Evolutionary conservation across 306 rosid genomes (phyloP), one percentile per base, ranked within the genome.

Genomic region (Bauhinia variegata): DNA sequence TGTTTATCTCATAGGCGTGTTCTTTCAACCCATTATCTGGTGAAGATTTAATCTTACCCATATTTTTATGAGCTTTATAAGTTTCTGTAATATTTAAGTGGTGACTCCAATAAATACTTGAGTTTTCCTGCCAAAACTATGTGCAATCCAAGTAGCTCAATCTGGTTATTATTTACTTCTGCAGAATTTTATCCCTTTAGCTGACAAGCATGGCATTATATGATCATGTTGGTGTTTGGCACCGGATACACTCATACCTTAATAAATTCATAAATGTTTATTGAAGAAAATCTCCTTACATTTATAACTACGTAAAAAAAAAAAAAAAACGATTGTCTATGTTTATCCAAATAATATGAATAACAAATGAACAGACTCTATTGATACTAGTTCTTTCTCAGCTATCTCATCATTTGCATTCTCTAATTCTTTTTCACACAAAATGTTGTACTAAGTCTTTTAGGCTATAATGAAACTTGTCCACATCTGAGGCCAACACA

Each of bases 61-160:
- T 66, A 63, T 52, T 17, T 23, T 65, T 23, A 58, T 58, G 82
- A 78, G 60, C 18, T 70, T 74, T 30, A n/a, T 9, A 65, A 75
- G 65, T 81, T 70, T 68, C 77, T 86, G 84, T 84, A 76, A 67
- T 81, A 80, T 81, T 78, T 78, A 71, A 79, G 76, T 60, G 49
- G 53, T 65, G 78, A 67, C 83, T 78, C 28, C 2, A 81, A 83
- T 82, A 80, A 78, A 71, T 86, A 73, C 72, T 54, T 54, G 74
- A 76, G 64, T 80, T 74, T 58, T 70, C 39, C 71, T 67, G 48
- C 55, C 54, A 59, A 5, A 23, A 16, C 42, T 58, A 31, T 37
- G 37, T 50, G 18, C 11, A 30, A 46, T 12, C 52, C 3, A 7
- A 32, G 42, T 47, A 7, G 6, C 51, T 10, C 33, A 51, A 19